phyloP scores from a whole-genome alignment of 768 basidiomycete genomes.

The Rhodosporidiobolus odoratus region DNA sequence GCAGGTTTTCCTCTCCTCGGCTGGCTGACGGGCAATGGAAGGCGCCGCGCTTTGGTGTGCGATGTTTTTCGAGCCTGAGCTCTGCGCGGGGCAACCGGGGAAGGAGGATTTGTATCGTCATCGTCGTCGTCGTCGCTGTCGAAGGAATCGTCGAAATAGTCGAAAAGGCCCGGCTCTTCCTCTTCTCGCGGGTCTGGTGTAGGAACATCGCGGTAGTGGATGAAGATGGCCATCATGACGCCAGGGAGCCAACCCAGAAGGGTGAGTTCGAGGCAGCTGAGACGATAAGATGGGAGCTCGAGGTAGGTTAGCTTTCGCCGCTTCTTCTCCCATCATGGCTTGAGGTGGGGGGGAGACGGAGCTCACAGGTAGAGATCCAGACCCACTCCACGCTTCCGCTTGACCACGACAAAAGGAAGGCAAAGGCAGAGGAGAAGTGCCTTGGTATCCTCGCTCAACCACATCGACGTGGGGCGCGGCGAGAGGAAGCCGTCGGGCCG shows the following conservation, averaged over 20 bases:
- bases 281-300: background rate
- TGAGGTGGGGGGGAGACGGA: too few relatives aligned
- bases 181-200: background rate
- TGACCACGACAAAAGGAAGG: conserved; percentile 8
- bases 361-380: conserved; percentile 15
- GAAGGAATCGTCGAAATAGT: too few relatives aligned
- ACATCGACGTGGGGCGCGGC: background rate
- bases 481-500: too few relatives aligned
- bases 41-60: background rate
- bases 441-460: background rate
- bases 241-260: conserved; percentile 18
- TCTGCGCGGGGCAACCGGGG: too few relatives aligned
- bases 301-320: too few relatives aligned
- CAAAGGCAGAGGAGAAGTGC: conserved; percentile 7
- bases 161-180: background rate
- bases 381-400: background rate
- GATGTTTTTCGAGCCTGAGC: too few relatives aligned
- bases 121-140: too few relatives aligned
- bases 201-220: conserved; percentile 8
- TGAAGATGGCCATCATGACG: conserved; percentile 22
- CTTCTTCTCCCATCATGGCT: too few relatives aligned
- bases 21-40: background rate
- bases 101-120: too few relatives aligned
- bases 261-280: conserved; percentile 19
- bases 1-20: too few relatives aligned